A percentile compares a stretch with the other conserved stretches of the same genome.
Evolutionary conservation across 768 basidiomycete genomes (phyloP).

Genomic region (Dentipellis fragilis): DNA sequence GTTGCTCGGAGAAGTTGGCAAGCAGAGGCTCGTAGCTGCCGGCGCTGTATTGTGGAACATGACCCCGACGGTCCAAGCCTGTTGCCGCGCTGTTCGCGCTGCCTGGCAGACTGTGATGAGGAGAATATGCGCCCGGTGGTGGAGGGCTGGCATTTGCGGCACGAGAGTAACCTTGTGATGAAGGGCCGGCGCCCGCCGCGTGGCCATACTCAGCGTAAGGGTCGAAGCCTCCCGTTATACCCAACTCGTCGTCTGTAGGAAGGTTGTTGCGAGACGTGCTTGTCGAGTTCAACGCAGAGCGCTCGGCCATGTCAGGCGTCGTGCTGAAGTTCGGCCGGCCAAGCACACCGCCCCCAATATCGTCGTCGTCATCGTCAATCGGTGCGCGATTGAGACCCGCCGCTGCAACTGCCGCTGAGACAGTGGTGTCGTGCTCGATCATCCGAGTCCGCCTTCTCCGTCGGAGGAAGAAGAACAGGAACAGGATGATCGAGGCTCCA

Average conservation of each 20-base stretch:
- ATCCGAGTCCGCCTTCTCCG: constrained; percentile 49
- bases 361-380: constrained; percentile 37
- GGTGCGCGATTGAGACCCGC: constrained; percentile 60
- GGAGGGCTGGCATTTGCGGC: constrained; percentile 40
- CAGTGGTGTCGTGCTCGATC: constrained; percentile 59
- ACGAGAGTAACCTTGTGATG: constrained; percentile 31
- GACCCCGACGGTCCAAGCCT: constrained; percentile 20
- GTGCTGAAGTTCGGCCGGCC: constrained; percentile 13
- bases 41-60: constrained; percentile 39
- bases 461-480: constrained; percentile 61
- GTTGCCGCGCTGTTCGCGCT: constrained; percentile 18
- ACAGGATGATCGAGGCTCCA: constrained; percentile 54
- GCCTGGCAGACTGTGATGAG: constrained; percentile 7
- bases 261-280: constrained; percentile 11
- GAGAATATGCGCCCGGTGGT: constrained; percentile 15
- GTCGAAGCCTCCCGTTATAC: constrained; percentile 1
- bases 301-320: constrained; percentile 14
- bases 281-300: constrained; percentile 16
- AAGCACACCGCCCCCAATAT: constrained; percentile 13
- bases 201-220: constrained; percentile 7
- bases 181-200: constrained; percentile 17
- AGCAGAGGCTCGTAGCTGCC: constrained; percentile 56
- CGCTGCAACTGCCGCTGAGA: constrained; percentile 64
- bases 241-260: constrained; percentile 13
- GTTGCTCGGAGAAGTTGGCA: constrained; percentile 15